Evolutionary conservation across 2,329 filamentous ascomycete genomes (phyloP).

Genomic region (Alternaria ethzedia): DNA sequence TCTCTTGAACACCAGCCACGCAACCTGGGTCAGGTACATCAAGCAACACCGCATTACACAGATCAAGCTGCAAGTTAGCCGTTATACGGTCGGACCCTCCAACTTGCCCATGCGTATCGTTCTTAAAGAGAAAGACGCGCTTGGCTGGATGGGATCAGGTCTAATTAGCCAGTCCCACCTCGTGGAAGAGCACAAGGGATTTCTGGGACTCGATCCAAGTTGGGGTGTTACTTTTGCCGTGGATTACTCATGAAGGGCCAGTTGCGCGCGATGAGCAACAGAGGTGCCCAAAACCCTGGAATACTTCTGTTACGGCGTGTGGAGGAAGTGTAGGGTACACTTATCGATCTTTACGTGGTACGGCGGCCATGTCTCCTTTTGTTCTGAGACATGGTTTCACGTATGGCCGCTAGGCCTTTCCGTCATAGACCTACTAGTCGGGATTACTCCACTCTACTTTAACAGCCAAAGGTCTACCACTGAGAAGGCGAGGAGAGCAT

Average conservation of each 20-base stretch:
- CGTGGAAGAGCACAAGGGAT: not conserved
- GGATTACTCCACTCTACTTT: not conserved
- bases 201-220: not conserved
- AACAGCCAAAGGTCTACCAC: not conserved
- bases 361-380: not conserved
- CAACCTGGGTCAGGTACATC: not conserved
- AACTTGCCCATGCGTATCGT: not conserved
- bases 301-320: not conserved
- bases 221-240: not conserved
- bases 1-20: not conserved
- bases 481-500: not conserved
- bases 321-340: not conserved
- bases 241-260: not conserved
- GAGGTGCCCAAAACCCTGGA: not conserved
- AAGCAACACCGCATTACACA: constrained; percentile 4
- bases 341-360: not conserved
- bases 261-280: not conserved
- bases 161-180: fast-evolving
- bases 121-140: not conserved
- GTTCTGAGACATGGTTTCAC: not conserved
- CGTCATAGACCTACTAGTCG: not conserved
- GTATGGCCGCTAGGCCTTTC: not conserved
- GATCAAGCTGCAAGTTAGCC: not conserved
- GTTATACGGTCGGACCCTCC: not conserved
- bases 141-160: not conserved